Evolutionary conservation across 306 rosid genomes (phyloP), one percentile per base, ranked within the genome.

Genomic region (Morella rubra): DNA sequence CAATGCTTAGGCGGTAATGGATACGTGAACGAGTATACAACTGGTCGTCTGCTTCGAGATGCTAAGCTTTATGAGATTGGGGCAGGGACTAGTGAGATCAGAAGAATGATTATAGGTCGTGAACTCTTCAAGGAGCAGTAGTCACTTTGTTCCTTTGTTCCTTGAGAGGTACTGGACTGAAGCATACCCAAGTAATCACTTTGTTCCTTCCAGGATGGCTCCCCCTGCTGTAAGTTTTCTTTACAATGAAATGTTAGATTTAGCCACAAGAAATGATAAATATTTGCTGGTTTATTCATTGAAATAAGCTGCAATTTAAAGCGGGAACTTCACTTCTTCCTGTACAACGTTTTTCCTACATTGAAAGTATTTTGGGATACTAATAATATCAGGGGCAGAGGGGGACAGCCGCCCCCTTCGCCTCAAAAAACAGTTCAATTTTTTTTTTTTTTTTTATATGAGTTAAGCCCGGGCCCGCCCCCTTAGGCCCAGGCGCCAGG

Each of bases 1-100:
- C 97, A 92, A 66, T 90, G 97, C 81, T 87, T 95, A 79, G 98
- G 97, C 22, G 98, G 98, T 72, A 95, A 92, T 45, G 97, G 97
- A 18, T 95, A 95, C 24, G 97, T 95, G 67, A 95, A 95, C 4
- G 98, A 95, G 82, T 95, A 92, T 69, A 71, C 87, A 69, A 92
- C 95, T 0, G 97, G 97, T 54, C 97, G 97, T 69, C 86, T 95
- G 74, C 90, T 95, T 72, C 86, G 97, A 70, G 97, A 95, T 76
- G 97, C 97, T 58, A 87, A 92, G 83, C 90, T 89, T 22, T 94
- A 92, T 8, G 92, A 94, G 85, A 94, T 90, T 61, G 96, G 97
- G 5, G 98, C 97, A 16, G 97, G 97, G 71, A 94, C 95, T 47
- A 92, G 95, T 72, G 97, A 92, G 91, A 84, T 95, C 76, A 85